Percentiles rank a stretch among this genome's conserved stretches.
These are phyloP conservation scores for Aspergillus flavus DNA, from an alignment of 2,329 filamentous ascomycete genomes.

Conservation along the genomic window DNA sequence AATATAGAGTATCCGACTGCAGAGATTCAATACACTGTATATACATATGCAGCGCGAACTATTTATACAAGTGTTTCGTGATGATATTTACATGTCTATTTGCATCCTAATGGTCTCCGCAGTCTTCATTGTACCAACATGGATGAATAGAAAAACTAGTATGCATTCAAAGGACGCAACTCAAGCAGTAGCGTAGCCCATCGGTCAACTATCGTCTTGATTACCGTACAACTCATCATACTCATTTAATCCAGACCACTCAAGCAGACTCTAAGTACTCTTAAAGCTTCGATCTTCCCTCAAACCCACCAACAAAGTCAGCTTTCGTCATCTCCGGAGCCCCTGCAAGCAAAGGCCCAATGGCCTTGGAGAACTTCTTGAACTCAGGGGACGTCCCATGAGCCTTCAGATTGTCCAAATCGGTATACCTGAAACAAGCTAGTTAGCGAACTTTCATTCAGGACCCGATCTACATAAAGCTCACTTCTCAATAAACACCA, in stretches of 20 bases:
- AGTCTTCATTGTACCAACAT: background rate
- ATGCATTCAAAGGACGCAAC: background rate
- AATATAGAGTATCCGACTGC: background rate
- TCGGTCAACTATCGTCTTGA: background rate
- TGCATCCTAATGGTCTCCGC: background rate
- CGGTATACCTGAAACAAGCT: constrained; percentile 17
- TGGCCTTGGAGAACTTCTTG: constrained; percentile 17
- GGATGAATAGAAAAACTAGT: background rate
- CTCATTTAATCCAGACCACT: background rate
- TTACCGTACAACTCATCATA: background rate
- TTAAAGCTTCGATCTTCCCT: constrained; percentile 23
- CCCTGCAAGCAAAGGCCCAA: constrained; percentile 18
- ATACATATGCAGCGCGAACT: background rate
- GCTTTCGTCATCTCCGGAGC: constrained; percentile 20
- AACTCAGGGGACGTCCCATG: constrained; percentile 19
- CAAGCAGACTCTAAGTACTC: background rate
- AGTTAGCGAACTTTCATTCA: background rate
- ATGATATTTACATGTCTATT: background rate
- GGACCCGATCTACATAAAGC: background rate
- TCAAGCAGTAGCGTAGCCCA: background rate
- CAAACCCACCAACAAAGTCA: constrained; percentile 19
- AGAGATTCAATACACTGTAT: background rate
- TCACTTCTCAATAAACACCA: constrained; percentile 25
- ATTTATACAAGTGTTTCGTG: background rate
- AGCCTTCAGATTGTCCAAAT: constrained; percentile 20